These are phyloP conservation scores for Tolypocladium inflatum DNA, from an alignment of 2,329 filamentous ascomycete species.

Conservation along the genomic window DNA sequence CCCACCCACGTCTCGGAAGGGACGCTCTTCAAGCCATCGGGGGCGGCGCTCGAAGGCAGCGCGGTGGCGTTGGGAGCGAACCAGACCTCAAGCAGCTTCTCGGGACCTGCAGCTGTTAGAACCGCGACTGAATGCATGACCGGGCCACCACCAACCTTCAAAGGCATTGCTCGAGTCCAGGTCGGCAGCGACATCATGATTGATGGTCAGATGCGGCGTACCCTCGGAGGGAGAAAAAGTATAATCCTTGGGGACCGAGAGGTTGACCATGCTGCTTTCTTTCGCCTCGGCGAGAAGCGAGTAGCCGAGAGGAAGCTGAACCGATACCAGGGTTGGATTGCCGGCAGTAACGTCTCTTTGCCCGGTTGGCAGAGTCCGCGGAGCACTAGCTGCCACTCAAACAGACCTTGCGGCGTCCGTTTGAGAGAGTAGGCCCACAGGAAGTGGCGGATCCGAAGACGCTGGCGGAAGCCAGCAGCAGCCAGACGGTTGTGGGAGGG, in stretches of 20 bases:
- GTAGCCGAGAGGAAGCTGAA: not conserved
- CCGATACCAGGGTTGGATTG: not conserved
- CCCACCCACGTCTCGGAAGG: constrained; percentile 79
- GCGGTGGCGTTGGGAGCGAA: constrained; percentile 72
- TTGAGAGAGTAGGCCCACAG: constrained; percentile 97
- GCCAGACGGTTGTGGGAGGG: constrained; percentile 27
- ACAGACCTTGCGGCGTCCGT: constrained; percentile 90
- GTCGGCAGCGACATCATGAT: constrained; percentile 86
- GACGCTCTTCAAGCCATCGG: constrained; percentile 78
- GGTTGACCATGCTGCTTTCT: constrained; percentile 58
- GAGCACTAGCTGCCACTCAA: constrained; percentile 97
- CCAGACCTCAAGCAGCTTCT: constrained; percentile 98
- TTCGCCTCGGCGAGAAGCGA: not conserved
- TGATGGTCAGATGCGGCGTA: constrained; percentile 90
- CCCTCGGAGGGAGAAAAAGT: constrained; percentile 74
- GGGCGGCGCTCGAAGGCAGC: constrained; percentile 60
- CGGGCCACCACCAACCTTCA: constrained; percentile 51
- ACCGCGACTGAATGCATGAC: not conserved
- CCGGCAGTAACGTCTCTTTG: constrained; percentile 13
- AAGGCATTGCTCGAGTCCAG: constrained; percentile 95
- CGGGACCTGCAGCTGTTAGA: constrained; percentile 52
- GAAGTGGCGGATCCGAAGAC: constrained; percentile 49
- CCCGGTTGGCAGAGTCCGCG: constrained; percentile 49
- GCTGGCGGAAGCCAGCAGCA: constrained; percentile 87
- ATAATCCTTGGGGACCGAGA: constrained; percentile 70